Evolutionary conservation across 1,284 basidiomycete genomes (phyloP), one percentile per base, ranked within the genome.

Genomic region (Jaminaea rosea): DNA sequence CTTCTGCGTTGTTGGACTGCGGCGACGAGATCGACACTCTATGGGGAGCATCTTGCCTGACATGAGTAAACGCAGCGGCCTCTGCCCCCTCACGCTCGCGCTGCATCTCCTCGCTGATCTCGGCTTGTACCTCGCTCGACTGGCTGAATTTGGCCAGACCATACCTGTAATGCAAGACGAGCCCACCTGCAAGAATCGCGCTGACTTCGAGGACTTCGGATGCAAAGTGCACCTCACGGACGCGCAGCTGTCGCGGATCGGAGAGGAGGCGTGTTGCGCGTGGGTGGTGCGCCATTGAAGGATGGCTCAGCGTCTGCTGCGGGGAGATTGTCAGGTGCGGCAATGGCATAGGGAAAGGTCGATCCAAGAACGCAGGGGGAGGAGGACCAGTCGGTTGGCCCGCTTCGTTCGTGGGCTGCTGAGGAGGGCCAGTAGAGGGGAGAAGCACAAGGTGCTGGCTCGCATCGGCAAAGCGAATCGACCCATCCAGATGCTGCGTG

Each of bases 401-500:
- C 8, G 29, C 8, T 15, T 15, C 29, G 15, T 31, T 8, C 9
- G 29, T 31, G 29, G 8, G 29, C 11, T 23, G 19, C 19, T 42
- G 11, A 15, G 39, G 19, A 21, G 39, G 17, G 39, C 39, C 39
- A 17, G 15, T 24, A 21, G 13, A 21, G 4, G 39, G 39, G 34
- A 65, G 49, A 17, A 72, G 57, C 10, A 72, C 51, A 23, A 71
- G 49, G 36, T 71, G 68, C 27, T 63, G 65, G 41, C 65, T 69
- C 8, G 55, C 61, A 31, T 72, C 69, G 39, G 63, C 59, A 53
- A 71, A 59, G 32, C 69, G 63, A 4, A 72, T 54, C 5, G 57
- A 63, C 24, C 68, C 68, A 42, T 72, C 68, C n/a, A 70, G 55
- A 49, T 72, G 69, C 65, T 69, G 71, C 0, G 64, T 66, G 37